These are phyloP conservation scores for Calonectria fujianensis DNA, from an alignment of 2,329 filamentous ascomycete genomes.

Conservation along the genomic window DNA sequence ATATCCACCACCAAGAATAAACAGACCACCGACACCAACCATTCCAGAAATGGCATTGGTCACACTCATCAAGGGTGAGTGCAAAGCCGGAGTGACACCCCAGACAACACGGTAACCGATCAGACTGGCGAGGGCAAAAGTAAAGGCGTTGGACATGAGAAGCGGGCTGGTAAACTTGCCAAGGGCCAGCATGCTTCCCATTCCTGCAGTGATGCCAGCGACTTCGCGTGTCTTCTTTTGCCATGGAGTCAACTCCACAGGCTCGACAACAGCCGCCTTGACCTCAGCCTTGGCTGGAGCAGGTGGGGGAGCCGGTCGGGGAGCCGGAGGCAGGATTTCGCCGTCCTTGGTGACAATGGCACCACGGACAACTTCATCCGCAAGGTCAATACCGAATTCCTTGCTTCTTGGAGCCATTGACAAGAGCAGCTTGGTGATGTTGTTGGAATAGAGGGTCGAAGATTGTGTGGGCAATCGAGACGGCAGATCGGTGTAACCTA, in stretches of 20 bases:
- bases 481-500: conserved; percentile 89
- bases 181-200: conserved; percentile 84
- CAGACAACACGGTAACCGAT: conserved; percentile 93
- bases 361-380: conserved; percentile 90
- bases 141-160: conserved; percentile 93
- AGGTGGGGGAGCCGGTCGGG: conserved; percentile 77
- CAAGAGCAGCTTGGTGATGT: conserved; percentile 91
- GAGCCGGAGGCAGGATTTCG: conserved; percentile 83
- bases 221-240: conserved; percentile 87
- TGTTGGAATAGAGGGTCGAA: conserved; percentile 94
- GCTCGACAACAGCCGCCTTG: conserved; percentile 69
- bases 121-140: conserved; percentile 87
- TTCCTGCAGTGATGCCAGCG: conserved; percentile 82
- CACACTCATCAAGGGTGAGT: conserved; percentile 93
- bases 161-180: conserved; percentile 88
- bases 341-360: conserved; percentile 89
- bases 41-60: conserved; percentile 95
- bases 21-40: conserved; percentile 92
- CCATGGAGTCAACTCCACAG: conserved; percentile 85
- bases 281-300: conserved; percentile 65
- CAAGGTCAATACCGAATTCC: conserved; percentile 85
- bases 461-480: conserved; percentile 92
- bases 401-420: conserved; percentile 88
- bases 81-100: conserved; percentile 88
- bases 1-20: conserved; percentile 90